Base-by-base conservation (phyloP, 164 flowering plant genomes). In the Magnolia sinica region DNA sequence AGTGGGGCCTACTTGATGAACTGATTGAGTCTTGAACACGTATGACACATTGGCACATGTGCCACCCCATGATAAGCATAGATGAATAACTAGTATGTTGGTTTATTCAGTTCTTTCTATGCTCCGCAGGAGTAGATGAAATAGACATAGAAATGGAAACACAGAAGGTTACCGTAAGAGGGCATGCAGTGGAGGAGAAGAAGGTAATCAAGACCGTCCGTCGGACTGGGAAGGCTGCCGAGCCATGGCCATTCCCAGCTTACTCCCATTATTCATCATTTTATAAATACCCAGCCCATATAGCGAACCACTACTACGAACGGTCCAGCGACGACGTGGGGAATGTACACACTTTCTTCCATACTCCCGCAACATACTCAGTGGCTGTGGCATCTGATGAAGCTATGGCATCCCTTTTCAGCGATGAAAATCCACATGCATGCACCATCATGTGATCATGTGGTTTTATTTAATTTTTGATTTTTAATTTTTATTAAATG, bases 381-480 rank as follows among this genome's bases (percentile, higher is more conserved):
- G 82, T 86, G 20, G 92, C 95, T 1, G 88, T 91, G 29, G 91
- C 92, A 1, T 90, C 93, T 0, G 97, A 92, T 73, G 93, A 92
- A 80, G 88, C 90, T 50, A 87, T 86, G 16, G 93, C 95, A 72
- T 91, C 97, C 0, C 84, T 92, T 11, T 92, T 92, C 79, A 91
- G 97, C 29, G 97, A 92, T 70, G 97, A 92, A 5, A 92, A 92
- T 73, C 93, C 92, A 0, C 95, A 91, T 77, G 97, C 97, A 73
- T 91, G 95, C 76, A 14, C 87, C 8, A 78, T 92, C 8, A 91
- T 92, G 97, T 92, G 79, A 88, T 52, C 45, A 4, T 37, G 45
- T 37, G 45, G 45, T 37, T 37, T 31, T 31, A 37, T 37, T 37
- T 37, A 4, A 37, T 37, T 37, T 37, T 37, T n/a, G n/a, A n/a